Evolutionary conservation across 2,329 filamentous ascomycete species (phyloP), one percentile per base, ranked within the genome.

Genomic region (Penicillium sumatraense): DNA sequence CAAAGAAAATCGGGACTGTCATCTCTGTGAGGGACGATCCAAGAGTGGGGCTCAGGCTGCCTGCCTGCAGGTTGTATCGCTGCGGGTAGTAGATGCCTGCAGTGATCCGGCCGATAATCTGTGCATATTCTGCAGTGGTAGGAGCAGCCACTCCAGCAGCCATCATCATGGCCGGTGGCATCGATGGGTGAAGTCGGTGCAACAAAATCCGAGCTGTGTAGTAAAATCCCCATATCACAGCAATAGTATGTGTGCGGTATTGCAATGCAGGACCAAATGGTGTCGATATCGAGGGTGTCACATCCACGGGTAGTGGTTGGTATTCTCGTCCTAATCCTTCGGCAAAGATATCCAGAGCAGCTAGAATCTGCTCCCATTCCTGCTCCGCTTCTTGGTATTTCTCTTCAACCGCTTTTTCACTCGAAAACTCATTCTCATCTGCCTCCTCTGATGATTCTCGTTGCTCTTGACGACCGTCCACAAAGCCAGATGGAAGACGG

Each of bases 161-260:
- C 65, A 92, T 85, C 85, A 96, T 92, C 31, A 92, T 89, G 8
- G 93, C 87, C 0, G 93, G 91, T 0, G 93, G 93, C 92, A 97
- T 97, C 21, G 84, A 85, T 0, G 95, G 95, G 63, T 97, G 93
- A 1, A 87, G 82, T 29, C 95, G 84, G 56, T 93, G 81, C n/a
- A 95, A 82, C 51, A 93, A 83, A 54, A 98, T 93, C 44, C 91
- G 82, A 0, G 88, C 88, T 80, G 93, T 90, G 73, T 96, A 89
- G 71, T 90, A 93, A 61, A 93, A 89, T 68, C 90, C 86, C 91
- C 92, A 96, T 20, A 97, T 81, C 29, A 90, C 89, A 2, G 90
- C 90, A 59, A 98, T 89, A n/a, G 89, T 88, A 71, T 91, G 93
- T 2, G 90, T 93, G 26, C 90, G 85, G 69, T 96, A 97, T 60